A percentile compares a stretch with the other conserved stretches of the same genome.
These are phyloP conservation scores for Penicillium sp. DNA, from an alignment of 2,329 filamentous ascomycete genomes.

Conservation along the genomic window DNA sequence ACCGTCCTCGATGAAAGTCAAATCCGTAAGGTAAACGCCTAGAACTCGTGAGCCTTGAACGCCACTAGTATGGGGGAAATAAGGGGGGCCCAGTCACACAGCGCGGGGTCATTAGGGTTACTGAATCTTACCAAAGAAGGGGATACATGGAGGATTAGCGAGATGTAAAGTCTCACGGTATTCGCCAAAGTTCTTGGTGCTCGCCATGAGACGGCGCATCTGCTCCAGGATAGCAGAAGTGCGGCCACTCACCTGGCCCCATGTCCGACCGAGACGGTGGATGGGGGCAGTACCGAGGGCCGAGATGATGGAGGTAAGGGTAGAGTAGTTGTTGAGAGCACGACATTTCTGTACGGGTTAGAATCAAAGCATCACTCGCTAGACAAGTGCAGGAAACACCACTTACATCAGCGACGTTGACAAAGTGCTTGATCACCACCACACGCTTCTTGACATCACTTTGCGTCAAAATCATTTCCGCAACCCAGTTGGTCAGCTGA, in stretches of 20 bases:
- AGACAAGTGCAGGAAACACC: background rate
- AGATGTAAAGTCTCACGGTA: constrained; percentile 91
- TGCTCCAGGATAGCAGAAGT: constrained; percentile 78
- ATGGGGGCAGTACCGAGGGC: constrained; percentile 93
- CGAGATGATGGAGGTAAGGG: constrained; percentile 95
- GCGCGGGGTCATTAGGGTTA: background rate
- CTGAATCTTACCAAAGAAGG: constrained; percentile 78
- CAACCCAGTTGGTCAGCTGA: constrained; percentile 98
- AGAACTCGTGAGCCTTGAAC: constrained; percentile 14
- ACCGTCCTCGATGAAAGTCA: constrained; percentile 98
- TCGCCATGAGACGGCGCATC: constrained; percentile 94
- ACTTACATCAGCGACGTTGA: constrained; percentile 85
- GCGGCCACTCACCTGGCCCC: constrained; percentile 87
- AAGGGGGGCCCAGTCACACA: background rate
- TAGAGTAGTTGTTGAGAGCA: constrained; percentile 91
- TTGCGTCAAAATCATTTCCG: constrained; percentile 97
- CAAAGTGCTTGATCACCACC: constrained; percentile 97
- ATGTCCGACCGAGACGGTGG: constrained; percentile 87
- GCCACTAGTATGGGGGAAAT: background rate
- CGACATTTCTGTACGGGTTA: constrained; percentile 76
- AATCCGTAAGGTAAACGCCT: constrained; percentile 95
- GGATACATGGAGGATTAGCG: constrained; percentile 94
- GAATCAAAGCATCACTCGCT: background rate
- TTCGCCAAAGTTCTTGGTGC: constrained; percentile 96
- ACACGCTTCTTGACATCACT: constrained; percentile 94